These are phyloP conservation scores for Oxalis stricta DNA, from an alignment of 441 rosid species.

Conservation along the genomic window DNA sequence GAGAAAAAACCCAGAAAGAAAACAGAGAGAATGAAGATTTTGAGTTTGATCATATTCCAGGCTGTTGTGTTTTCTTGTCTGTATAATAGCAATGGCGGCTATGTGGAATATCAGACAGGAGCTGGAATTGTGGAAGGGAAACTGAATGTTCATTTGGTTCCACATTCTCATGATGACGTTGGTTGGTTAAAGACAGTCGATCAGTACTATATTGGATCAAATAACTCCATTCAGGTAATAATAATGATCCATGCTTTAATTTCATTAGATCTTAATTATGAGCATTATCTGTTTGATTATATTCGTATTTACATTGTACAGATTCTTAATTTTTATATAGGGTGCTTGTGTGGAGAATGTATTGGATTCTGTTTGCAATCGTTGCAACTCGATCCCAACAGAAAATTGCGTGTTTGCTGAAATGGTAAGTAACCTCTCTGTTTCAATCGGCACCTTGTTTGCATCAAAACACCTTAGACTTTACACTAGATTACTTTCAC, in stretches of 20 bases:
- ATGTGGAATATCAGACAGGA: constrained; percentile 25
- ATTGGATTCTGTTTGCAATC: constrained; percentile 58
- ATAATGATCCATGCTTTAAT: no score
- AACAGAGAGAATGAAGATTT: no score
- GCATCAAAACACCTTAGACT: no score
- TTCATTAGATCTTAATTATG: no score
- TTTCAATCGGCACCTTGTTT: not conserved
- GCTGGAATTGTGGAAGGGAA: constrained; percentile 25
- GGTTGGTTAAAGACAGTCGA: constrained; percentile 49
- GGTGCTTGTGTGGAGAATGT: constrained; percentile 78
- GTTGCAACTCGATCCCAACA: constrained; percentile 45
- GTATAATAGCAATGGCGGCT: constrained; percentile 20
- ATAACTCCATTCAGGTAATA: constrained; percentile 46
- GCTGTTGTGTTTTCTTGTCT: no score
- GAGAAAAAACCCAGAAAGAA: no score
- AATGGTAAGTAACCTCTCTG: constrained; percentile 33
- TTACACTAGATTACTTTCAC: no score
- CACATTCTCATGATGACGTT: constrained; percentile 43
- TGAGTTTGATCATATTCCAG: no score
- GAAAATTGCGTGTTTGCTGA: constrained; percentile 70
- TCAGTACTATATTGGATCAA: constrained; percentile 46
- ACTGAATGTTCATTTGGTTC: constrained; percentile 41
- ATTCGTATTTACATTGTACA: no score
- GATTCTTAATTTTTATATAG: constrained; percentile 21
- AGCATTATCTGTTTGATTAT: no score